phyloP scores from a whole-genome alignment of 202 grass and related monocot species.

The Saccharum hybrid region DNA sequence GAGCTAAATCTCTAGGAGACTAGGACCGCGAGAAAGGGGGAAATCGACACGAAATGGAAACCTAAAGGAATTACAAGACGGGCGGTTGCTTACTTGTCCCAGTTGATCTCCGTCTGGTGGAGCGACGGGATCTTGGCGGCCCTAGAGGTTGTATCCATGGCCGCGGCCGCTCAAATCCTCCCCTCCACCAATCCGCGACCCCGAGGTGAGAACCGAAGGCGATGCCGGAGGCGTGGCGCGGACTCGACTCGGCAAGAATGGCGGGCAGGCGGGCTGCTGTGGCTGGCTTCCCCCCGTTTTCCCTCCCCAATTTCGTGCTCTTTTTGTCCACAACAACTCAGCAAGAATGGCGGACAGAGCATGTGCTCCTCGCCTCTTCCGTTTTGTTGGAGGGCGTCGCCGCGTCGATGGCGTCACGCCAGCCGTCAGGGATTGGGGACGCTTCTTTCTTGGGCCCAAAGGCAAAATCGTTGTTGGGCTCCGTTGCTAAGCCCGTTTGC shows the following conservation, averaged over 20 bases:
- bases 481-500: no score
- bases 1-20: constrained; percentile 15
- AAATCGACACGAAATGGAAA: background rate
- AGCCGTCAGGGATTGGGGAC: background rate
- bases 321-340: constrained; percentile 34
- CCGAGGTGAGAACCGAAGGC: background rate
- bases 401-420: constrained; percentile 44
- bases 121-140: constrained; percentile 62
- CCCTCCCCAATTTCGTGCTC: constrained; percentile 33
- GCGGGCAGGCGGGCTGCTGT: constrained; percentile 1
- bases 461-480: constrained; percentile 30
- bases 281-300: background rate
- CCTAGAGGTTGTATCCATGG: constrained; percentile 53
- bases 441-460: constrained; percentile 50
- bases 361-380: constrained; percentile 49
- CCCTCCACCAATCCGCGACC: constrained; percentile 22
- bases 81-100: constrained; percentile 90
- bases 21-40: background rate
- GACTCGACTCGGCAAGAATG: constrained; percentile 38
- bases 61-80: background rate
- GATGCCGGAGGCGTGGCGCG: constrained; percentile 5
- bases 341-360: background rate
- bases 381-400: constrained; percentile 22
- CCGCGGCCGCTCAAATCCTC: constrained; percentile 20
- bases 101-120: constrained; percentile 97